Conservation (phyloP, 2,329 filamentous ascomycete genomes). For the Coniochaeta ligniaria region DNA sequence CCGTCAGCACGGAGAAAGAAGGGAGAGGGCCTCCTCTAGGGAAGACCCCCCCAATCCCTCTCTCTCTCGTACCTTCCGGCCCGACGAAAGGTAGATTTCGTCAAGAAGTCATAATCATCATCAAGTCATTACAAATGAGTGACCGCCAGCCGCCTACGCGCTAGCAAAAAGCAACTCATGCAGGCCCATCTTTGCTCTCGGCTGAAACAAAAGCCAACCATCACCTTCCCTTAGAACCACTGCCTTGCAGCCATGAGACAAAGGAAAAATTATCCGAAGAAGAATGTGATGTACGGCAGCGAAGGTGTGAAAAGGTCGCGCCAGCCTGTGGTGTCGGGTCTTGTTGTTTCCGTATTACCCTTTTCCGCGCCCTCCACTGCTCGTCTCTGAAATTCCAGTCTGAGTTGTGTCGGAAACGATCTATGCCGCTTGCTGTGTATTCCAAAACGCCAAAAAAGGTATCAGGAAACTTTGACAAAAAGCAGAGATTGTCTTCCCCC, state of each 20-base stretch:
- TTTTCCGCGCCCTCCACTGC: neutral
- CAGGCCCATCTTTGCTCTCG: slow-evolving; percentile 9
- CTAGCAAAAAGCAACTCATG: slow-evolving; percentile 13
- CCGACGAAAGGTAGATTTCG: slow-evolving; percentile 9
- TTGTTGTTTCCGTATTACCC: slow-evolving; percentile 1
- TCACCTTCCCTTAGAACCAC: slow-evolving; percentile 3
- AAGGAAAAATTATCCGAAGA: slow-evolving; percentile 11
- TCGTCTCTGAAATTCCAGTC: slow-evolving; percentile 10
- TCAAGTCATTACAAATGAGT: slow-evolving; percentile 17
- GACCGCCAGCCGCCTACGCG: slow-evolving; percentile 12
- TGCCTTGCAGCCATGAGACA: slow-evolving; percentile 4
- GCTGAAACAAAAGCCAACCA: slow-evolving; percentile 7
- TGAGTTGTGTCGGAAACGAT: slow-evolving; percentile 2
- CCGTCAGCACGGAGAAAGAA: slow-evolving; percentile 1
- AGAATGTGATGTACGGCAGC: slow-evolving; percentile 14
- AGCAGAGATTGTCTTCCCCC: neutral
- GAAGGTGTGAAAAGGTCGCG: slow-evolving; percentile 5
- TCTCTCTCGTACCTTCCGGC: slow-evolving; percentile 4
- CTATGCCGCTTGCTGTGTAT: slow-evolving; percentile 6
- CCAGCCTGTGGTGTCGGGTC: slow-evolving; percentile 11
- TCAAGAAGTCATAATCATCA: slow-evolving; percentile 17
- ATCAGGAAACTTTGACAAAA: neutral
- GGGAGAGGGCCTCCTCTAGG: slow-evolving; percentile 13
- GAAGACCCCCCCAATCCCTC: slow-evolving; percentile 12
- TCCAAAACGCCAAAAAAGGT: slow-evolving; percentile 4